Percentiles rank a stretch among this genome's conserved stretches.
Conservation (phyloP, 2,329 filamentous ascomycete genomes). For the Calonectria fujianensis region DNA sequence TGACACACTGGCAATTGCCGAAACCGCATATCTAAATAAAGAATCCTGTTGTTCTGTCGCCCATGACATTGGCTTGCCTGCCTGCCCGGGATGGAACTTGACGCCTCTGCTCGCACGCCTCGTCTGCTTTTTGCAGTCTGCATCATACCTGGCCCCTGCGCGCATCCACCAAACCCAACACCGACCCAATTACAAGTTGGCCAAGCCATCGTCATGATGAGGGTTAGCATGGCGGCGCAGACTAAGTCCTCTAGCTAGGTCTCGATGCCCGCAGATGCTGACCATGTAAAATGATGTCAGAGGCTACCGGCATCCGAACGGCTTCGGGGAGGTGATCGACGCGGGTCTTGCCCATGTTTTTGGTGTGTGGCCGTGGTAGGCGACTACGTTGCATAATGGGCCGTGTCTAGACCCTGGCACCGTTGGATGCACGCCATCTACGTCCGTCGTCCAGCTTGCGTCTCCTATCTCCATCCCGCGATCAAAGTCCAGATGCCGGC, state of each 20-base stretch:
- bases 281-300: constrained; percentile 46
- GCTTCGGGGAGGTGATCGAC: constrained; percentile 15
- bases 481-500: constrained; percentile 11
- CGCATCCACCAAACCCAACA: neutral
- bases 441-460: neutral
- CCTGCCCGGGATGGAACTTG: neutral
- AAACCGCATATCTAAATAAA: neutral
- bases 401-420: constrained; percentile 14
- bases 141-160: constrained; percentile 13
- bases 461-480: constrained; percentile 20
- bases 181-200: neutral
- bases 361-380: constrained; percentile 5
- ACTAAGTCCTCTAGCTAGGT: constrained; percentile 5
- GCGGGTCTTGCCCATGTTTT: constrained; percentile 24
- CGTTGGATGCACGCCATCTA: constrained; percentile 34
- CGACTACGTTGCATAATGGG: constrained; percentile 25
- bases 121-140: neutral
- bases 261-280: constrained; percentile 14
- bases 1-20: neutral
- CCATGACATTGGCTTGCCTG: neutral
- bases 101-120: neutral
- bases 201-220: constrained; percentile 14
- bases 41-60: neutral
- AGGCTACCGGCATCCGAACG: constrained; percentile 4
- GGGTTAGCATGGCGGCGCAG: constrained; percentile 10